Base-by-base conservation (phyloP, 176 grass and related monocot species). In the Cocos nucifera region DNA sequence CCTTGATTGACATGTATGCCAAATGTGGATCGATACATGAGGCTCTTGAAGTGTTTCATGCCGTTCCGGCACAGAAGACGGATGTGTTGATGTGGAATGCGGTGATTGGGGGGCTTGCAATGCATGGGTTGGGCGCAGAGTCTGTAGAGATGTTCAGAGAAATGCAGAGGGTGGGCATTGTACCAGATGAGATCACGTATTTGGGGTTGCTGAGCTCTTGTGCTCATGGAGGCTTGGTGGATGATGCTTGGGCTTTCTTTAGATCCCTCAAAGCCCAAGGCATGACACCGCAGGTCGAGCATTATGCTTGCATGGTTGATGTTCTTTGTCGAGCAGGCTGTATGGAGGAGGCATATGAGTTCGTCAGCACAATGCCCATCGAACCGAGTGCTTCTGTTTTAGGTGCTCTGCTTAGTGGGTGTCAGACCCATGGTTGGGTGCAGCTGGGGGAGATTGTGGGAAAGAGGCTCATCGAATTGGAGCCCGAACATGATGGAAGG, bases 61-160 rank as follows among this genome's bases (percentile, higher is more conserved):
- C 54, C 14, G 72, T 90, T 35, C 64, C 79, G 0, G 32, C 74
- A 9, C 49, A 63, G 57, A 70, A 18, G 5, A 83, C 72, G 0
- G 82, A 90, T 76, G 79, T 86, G 26, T 51, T 86, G 53, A 76
- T 90, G 62, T 90, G 87, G 87, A 90, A 90, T 5, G 68, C 87
- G 0, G 27, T 74, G 49, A 82, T 90, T 2, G 79, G 87, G 0
- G 87, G 76, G 15, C 73, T 90, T 17, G 87, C 82, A 0, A 62
- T 86, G 60, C 82, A 86, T 76, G 82, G 87, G 10, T 25, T 82
- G 79, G 58, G 30, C 63, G 67, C 22, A 14, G 79, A 86, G 17
- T 69, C 82, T 0, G 57, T 82, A 66, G 64, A 82, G 22, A 79
- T 90, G 35, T 85, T 85, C 56, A 20, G 2, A 35, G 70, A 82